Base-by-base conservation (phyloP, 2,329 filamentous ascomycete species). In the Pseudogymnoascus sp. region DNA sequence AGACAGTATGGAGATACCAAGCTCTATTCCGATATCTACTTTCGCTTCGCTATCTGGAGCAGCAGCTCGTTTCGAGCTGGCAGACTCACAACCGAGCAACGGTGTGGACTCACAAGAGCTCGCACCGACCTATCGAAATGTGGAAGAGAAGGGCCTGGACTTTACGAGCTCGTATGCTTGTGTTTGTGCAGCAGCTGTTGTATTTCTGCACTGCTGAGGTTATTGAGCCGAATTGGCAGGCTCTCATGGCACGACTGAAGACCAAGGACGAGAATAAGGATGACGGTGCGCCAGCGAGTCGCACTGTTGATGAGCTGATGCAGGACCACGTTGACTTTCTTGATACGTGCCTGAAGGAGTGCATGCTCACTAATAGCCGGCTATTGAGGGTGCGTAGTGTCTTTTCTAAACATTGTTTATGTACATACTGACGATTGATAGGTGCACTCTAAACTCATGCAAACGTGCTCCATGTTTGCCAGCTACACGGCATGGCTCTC, bases 161-260 rank as follows among this genome's bases (percentile, higher is more conserved):
- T 2, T 77, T 99, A 63, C 85, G 95, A 36, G 91, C 93, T 2
- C 86, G 95, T 59, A 99, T 99, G 95, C 81, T 97, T 7, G 91
- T 96, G 7, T 99, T 97, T 72, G 91, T 97, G 1, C 95, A 99
- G 75, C 95, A 99, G 74, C 81, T 97, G 38, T 83, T 97, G 5
- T 99, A 97, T 76, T 99, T 96, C 74, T 97, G 92, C 77, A 97
- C 95, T 0, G 87, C 91, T 0, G 95, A 99, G 76, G 95, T 99
- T 62, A 96, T 99, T 62, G 95, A 99, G 75, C 95, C 93, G 2
- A 97, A 97, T 75, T 99, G 95, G 95, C 87, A 91, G 68, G 89
- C 87, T 59, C 85, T 99, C 65, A 97, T 97, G 91, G 86, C 88
- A n/a, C 83, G 91, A 34, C 81, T 97, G 5, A 88, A 88, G 78